Evolutionary conservation across 1,284 basidiomycete genomes (phyloP).

Genomic region (Leccinum pachyderme): DNA sequence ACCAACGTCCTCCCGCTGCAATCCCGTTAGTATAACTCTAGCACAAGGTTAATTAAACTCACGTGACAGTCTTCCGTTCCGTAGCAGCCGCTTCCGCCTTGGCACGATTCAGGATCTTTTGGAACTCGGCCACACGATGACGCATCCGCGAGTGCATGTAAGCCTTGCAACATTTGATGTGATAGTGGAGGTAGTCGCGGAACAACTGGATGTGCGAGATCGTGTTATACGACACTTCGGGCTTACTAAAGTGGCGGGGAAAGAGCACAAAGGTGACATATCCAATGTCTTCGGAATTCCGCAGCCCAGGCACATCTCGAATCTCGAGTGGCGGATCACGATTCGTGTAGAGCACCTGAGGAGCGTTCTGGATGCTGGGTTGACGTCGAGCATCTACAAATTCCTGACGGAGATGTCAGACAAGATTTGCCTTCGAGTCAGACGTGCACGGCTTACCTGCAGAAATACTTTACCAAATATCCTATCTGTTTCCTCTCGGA

Average conservation of each 20-base stretch:
- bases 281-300: slow-evolving; percentile 87
- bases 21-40: slow-evolving; percentile 9
- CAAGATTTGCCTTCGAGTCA: not conserved
- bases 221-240: slow-evolving; percentile 72
- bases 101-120: slow-evolving; percentile 97
- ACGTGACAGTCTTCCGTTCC: slow-evolving; percentile 94
- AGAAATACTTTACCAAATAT: slow-evolving; percentile 97
- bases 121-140: slow-evolving; percentile 92
- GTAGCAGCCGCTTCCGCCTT: slow-evolving; percentile 86
- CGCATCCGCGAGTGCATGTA: slow-evolving; percentile 99
- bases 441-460: slow-evolving; percentile 58
- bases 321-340: slow-evolving; percentile 97
- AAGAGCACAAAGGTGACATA: slow-evolving; percentile 99
- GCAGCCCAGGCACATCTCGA: slow-evolving; percentile 79
- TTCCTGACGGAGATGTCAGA: slow-evolving; percentile 57
- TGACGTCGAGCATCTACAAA: slow-evolving; percentile 96
- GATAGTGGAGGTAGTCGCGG: slow-evolving; percentile 98
- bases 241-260: slow-evolving; percentile 90
- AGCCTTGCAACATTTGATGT: slow-evolving; percentile 99
- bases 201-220: slow-evolving; percentile 98
- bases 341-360: slow-evolving; percentile 97
- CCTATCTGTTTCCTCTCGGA: slow-evolving; percentile 96
- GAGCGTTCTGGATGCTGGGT: slow-evolving; percentile 93
- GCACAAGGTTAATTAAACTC: slow-evolving; percentile 31
- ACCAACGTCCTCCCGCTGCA: slow-evolving; percentile 54